phyloP scores from a whole-genome alignment of 768 basidiomycete species.

The Epithele typhae region DNA sequence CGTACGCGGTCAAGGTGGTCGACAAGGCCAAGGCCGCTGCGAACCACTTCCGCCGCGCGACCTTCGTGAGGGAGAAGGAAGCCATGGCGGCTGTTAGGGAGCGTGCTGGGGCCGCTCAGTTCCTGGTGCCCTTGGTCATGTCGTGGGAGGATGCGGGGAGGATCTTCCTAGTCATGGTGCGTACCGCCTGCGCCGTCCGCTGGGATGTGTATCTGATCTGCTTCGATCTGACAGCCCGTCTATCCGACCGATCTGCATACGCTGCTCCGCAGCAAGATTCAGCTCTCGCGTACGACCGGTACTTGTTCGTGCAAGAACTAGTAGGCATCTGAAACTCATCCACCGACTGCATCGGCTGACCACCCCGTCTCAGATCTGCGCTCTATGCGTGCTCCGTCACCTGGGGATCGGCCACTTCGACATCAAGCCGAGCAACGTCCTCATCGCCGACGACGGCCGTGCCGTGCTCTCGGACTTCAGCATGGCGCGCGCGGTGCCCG shows the following conservation, averaged over 20 bases:
- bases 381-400: slow-evolving; percentile 29
- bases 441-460: slow-evolving; percentile 33
- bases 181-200: background rate
- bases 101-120: background rate
- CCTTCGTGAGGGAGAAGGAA: background rate
- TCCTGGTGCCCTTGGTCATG: background rate
- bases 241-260: background rate
- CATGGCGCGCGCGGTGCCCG: slow-evolving; percentile 16
- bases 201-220: background rate
- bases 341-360: too few species aligned
- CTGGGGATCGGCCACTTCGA: slow-evolving; percentile 46
- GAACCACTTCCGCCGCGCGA: background rate
- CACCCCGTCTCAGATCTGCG: slow-evolving; percentile 19
- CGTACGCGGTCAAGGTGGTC: slow-evolving; percentile 6
- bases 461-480: slow-evolving; percentile 42
- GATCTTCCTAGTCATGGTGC: slow-evolving; percentile 7
- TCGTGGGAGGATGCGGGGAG: slow-evolving; percentile 1
- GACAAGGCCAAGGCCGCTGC: background rate
- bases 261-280: background rate
- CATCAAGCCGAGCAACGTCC: slow-evolving; percentile 48
- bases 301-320: slow-evolving; percentile 11
- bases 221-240: too few species aligned
- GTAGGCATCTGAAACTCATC: background rate
- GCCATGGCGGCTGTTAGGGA: slow-evolving; percentile 1
- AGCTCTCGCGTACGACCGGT: background rate